phyloP scores from a whole-genome alignment of 306 rosid genomes.

The Trifolium subterraneum region DNA sequence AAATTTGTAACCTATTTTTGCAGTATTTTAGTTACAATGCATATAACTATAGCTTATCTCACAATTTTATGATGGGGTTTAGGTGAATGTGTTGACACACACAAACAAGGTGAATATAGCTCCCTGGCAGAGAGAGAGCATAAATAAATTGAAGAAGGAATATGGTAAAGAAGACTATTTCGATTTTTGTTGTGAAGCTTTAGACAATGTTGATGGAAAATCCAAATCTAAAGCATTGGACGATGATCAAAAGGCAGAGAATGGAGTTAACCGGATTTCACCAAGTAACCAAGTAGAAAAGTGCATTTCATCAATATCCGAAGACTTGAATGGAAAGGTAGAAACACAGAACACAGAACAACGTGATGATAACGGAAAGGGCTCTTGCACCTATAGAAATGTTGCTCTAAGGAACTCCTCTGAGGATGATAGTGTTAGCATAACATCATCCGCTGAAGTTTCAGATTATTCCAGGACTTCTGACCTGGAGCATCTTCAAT shows the following conservation, averaged over 20 bases:
- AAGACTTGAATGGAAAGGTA: constrained; percentile 23
- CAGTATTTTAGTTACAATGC: constrained; percentile 7
- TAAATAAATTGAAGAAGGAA: constrained; percentile 42
- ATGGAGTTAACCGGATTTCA: constrained; percentile 20
- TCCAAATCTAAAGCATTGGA: constrained; percentile 24
- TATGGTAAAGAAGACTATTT: constrained; percentile 51
- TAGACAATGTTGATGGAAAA: constrained; percentile 27
- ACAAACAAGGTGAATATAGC: constrained; percentile 53
- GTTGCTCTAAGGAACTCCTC: constrained; percentile 4
- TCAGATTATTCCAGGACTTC: constrained; percentile 22
- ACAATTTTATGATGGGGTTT: constrained; percentile 29
- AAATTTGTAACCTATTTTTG: constrained; percentile 2
- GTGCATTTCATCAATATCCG: constrained; percentile 34
- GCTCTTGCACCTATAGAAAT: constrained; percentile 25
- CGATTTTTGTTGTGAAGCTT: constrained; percentile 48
- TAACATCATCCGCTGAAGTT: constrained; percentile 37
- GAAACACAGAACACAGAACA: constrained; percentile 37
- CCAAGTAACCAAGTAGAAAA: constrained; percentile 39
- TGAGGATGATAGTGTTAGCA: constrained; percentile 22
- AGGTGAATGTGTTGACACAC: constrained; percentile 52
- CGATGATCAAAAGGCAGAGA: constrained; percentile 27
- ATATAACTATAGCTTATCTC: constrained; percentile 37
- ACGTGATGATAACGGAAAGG: constrained; percentile 1
- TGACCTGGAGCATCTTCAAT: constrained; percentile 41
- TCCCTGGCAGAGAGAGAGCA: constrained; percentile 54